Percentiles rank a stretch among this genome's conserved stretches.
Evolutionary conservation across 2,329 filamentous ascomycete species (phyloP).

Genomic region (Sporothrix sp.): DNA sequence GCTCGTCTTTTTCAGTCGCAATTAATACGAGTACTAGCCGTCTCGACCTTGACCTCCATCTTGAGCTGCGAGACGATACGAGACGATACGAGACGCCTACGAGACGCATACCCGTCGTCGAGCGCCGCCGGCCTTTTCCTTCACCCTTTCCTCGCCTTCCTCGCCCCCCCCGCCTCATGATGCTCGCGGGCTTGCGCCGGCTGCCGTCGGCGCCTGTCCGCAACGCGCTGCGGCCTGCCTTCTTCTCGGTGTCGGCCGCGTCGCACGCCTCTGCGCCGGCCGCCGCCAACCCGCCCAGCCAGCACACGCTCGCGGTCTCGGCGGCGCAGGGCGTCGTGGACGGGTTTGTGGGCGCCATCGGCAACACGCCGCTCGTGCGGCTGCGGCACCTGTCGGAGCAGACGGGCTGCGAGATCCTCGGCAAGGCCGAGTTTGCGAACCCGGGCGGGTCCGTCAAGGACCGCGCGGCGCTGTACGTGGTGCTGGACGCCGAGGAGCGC

Average conservation of each 20-base stretch:
- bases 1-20: neutral
- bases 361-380: slow-evolving; percentile 90
- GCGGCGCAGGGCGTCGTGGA: slow-evolving; percentile 69
- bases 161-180: slow-evolving; percentile 25
- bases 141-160: neutral
- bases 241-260: slow-evolving; percentile 28
- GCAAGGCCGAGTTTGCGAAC: slow-evolving; percentile 98
- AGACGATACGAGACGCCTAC: too few species aligned
- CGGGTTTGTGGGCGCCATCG: slow-evolving; percentile 87
- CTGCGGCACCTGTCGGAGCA: slow-evolving; percentile 79
- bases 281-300: slow-evolving; percentile 30
- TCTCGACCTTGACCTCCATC: too few species aligned
- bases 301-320: slow-evolving; percentile 62
- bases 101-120: too few species aligned
- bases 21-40: neutral
- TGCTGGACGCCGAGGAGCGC: slow-evolving; percentile 83
- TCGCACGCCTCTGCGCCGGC: slow-evolving; percentile 24
- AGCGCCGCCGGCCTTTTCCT: too few species aligned
- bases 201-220: slow-evolving; percentile 47
- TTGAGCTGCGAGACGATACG: too few species aligned
- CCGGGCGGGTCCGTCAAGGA: slow-evolving; percentile 95
- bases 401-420: slow-evolving; percentile 87
- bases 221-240: slow-evolving; percentile 67
- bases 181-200: slow-evolving; percentile 61
- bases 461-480: slow-evolving; percentile 86